Evolutionary conservation across 164 flowering plant species (phyloP).

Genomic region (Houttuynia cordata): DNA sequence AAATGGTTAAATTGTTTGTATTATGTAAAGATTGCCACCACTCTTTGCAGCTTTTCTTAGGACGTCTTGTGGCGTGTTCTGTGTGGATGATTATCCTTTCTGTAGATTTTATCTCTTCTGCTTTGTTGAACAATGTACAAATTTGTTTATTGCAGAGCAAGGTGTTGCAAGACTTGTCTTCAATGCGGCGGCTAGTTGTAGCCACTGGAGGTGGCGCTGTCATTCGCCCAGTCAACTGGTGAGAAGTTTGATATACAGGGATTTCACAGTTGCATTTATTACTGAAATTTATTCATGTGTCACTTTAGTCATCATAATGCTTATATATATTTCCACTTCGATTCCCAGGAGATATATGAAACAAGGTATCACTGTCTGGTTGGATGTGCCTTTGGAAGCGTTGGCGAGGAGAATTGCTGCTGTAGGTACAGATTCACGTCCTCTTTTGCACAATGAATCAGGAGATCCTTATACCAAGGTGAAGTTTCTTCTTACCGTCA

Average conservation of each 20-base stretch:
- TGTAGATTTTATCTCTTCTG: background rate
- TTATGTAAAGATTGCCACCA: too few species aligned
- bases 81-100: too few species aligned
- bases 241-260: background rate
- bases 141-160: slow-evolving; percentile 34
- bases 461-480: slow-evolving; percentile 80
- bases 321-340: background rate
- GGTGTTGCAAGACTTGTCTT: slow-evolving; percentile 46
- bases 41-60: too few species aligned
- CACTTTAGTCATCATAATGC: background rate
- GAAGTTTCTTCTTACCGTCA: background rate
- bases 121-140: too few species aligned
- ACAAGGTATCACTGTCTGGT: slow-evolving; percentile 74
- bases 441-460: slow-evolving; percentile 64
- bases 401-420: slow-evolving; percentile 77
- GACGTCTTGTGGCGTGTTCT: too few species aligned
- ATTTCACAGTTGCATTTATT: background rate
- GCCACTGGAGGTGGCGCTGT: slow-evolving; percentile 99
- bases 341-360: slow-evolving; percentile 67
- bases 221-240: slow-evolving; percentile 71
- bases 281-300: background rate
- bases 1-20: too few species aligned
- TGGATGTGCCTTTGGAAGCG: slow-evolving; percentile 88
- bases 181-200: slow-evolving; percentile 58
- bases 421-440: slow-evolving; percentile 84